Percentiles rank a stretch among this genome's conserved stretches.
These are phyloP conservation scores for Phytopythium ostracodes DNA, from an alignment of 352 stramenopile species.

Conservation along the genomic window DNA sequence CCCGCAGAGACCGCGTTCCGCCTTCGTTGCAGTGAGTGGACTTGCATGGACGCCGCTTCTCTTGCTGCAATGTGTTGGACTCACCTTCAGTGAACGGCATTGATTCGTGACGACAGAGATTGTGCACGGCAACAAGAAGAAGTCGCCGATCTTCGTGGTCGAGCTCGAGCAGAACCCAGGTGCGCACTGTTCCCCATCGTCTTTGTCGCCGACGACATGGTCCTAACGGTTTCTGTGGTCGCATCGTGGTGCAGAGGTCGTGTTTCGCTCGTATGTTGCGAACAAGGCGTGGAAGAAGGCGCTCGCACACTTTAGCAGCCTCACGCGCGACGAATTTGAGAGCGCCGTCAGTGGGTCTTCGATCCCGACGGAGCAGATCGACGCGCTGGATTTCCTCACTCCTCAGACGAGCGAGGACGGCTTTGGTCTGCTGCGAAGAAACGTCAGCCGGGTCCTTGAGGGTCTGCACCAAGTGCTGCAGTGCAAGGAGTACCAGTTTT, in stretches of 20 bases:
- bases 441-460: conserved; percentile 71
- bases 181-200: conserved; percentile 12
- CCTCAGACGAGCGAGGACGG: conserved; percentile 62
- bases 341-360: conserved; percentile 20
- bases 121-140: conserved; percentile 73
- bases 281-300: conserved; percentile 85
- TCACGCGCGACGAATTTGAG: conserved; percentile 47
- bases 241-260: conserved; percentile 37
- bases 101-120: conserved; percentile 36
- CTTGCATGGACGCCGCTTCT: background rate
- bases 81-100: background rate
- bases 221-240: conserved; percentile 3
- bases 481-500: conserved; percentile 81
- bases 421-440: conserved; percentile 73
- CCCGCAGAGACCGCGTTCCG: conserved; percentile 29
- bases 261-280: conserved; percentile 74
- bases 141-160: conserved; percentile 75
- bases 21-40: conserved; percentile 50
- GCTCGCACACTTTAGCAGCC: conserved; percentile 59
- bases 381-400: conserved; percentile 38
- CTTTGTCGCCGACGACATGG: background rate
- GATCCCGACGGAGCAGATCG: conserved; percentile 15
- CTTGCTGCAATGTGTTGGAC: too few species aligned
- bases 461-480: conserved; percentile 55
- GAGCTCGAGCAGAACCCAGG: conserved; percentile 49